Evolutionary conservation across 495 filamentous ascomycete genomes (phyloP), one percentile per base, ranked within the genome.

Genomic region (Penicillium alfredii): DNA sequence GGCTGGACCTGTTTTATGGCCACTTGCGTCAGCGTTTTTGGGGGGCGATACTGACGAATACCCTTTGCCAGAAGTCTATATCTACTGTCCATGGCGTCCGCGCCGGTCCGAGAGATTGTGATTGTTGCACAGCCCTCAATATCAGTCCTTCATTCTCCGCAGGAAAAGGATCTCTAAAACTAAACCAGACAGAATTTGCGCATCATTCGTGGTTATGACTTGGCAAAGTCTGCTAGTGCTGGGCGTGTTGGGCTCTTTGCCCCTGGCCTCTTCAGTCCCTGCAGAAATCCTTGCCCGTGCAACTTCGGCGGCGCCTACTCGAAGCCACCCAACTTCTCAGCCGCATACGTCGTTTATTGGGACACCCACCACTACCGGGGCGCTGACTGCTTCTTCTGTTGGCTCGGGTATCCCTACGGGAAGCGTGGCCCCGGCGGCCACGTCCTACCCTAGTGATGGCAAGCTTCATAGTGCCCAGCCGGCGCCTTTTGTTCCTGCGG

Each of bases 381-480:
- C 80, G 0, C 31, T 81, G 8, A 73, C 61, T 8, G 77, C 74
- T 7, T 50, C 51, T 0, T 64, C 73, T 3, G 33, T 63, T 62
- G 33, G 73, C 56, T 10, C 70, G 1, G 68, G 71, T 1, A 75
- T 82, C 22, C 43, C 72, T 7, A 47, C 61, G 1, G 51, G 60
- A 2, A 66, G 71, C 4, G 28, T 54, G 8, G 64, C 64, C 21
- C 65, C 72, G 0, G 66, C 61, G 12, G 76, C 74, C 9, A 71
- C 73, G 13, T 64, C 62, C 3, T 93, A 94, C 47, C 82, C 78
- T 23, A 72, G 74, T 16, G 72, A 85, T 33, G 87, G 88, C n/a
- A 48, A 71, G 13, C 76, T 88, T 8, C 70, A 78, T 15, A 53
- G 77, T 13, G 64, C 74, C 3, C 52, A 82, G 56, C 82, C 86